Evolutionary conservation across 2,329 filamentous ascomycete species (phyloP).

Genomic region (Calonectria pseudoturangicola): DNA sequence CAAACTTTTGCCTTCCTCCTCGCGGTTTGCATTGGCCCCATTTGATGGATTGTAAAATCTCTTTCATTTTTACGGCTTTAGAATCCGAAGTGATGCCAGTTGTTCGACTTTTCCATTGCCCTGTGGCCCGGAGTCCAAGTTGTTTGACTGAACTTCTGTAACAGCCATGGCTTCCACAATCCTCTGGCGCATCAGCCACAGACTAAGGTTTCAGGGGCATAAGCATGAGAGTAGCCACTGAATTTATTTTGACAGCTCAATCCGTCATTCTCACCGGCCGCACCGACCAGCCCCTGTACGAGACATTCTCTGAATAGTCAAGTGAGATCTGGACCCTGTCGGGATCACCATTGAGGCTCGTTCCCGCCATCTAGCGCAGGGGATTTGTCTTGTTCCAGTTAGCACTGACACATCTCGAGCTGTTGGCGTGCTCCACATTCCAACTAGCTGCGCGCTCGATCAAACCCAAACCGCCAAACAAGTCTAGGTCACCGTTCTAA

Average conservation of each 20-base stretch:
- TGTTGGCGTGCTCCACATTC: conserved; percentile 9
- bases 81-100: too few relatives aligned
- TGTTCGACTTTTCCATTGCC: too few relatives aligned
- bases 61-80: too few relatives aligned
- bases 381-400: background rate
- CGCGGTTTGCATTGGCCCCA: too few relatives aligned
- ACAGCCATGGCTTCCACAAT: too few relatives aligned
- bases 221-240: background rate
- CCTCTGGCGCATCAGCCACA: background rate
- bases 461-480: background rate
- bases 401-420: background rate
- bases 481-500: background rate
- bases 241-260: background rate
- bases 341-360: background rate
- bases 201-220: background rate
- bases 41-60: too few relatives aligned
- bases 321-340: background rate
- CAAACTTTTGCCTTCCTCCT: too few relatives aligned
- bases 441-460: background rate
- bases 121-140: too few relatives aligned
- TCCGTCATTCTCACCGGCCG: background rate
- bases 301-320: background rate
- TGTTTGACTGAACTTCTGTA: too few relatives aligned
- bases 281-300: background rate
- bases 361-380: background rate